These are phyloP conservation scores for Pythium angustatum DNA, from an alignment of 352 stramenopile species.

Conservation along the genomic window DNA sequence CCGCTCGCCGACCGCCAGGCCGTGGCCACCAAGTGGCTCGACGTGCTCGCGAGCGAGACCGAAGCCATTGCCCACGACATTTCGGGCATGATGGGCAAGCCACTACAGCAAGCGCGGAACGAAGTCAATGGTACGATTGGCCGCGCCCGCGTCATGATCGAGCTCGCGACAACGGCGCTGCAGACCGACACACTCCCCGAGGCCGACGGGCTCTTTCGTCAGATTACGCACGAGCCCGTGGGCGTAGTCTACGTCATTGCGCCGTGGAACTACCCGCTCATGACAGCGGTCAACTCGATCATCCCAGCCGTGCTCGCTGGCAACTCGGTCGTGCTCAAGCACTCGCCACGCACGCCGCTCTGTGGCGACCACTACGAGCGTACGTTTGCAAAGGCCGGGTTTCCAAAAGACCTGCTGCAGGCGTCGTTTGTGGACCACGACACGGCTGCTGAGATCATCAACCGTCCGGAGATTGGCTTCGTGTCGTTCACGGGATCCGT, in stretches of 20 bases:
- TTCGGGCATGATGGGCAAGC: slow-evolving; percentile 85
- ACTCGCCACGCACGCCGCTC: slow-evolving; percentile 77
- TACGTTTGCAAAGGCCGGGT: slow-evolving; percentile 67
- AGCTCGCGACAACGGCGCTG: slow-evolving; percentile 67
- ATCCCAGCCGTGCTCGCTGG: slow-evolving; percentile 80
- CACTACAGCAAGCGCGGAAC: slow-evolving; percentile 69
- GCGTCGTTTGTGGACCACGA: slow-evolving; percentile 68
- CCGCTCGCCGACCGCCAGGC: slow-evolving; percentile 57
- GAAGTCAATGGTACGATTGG: slow-evolving; percentile 75
- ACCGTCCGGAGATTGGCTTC: slow-evolving; percentile 66
- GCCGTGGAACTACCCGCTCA: slow-evolving; percentile 86
- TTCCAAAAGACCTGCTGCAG: slow-evolving; percentile 65
- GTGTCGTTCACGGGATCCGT: slow-evolving; percentile 87
- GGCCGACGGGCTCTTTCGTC: slow-evolving; percentile 66
- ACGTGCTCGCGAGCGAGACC: slow-evolving; percentile 50
- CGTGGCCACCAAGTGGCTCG: slow-evolving; percentile 67
- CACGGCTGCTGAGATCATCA: slow-evolving; percentile 68
- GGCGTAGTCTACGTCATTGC: slow-evolving; percentile 85
- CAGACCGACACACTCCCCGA: slow-evolving; percentile 61
- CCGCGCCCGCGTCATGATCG: slow-evolving; percentile 64
- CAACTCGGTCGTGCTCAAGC: slow-evolving; percentile 82
- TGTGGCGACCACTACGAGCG: slow-evolving; percentile 74
- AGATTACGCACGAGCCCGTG: slow-evolving; percentile 82
- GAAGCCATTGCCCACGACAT: slow-evolving; percentile 75
- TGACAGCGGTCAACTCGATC: slow-evolving; percentile 87